These are phyloP conservation scores for Geotrichum restrictum DNA, from an alignment of 1,139 yeast species.

Conservation along the genomic window DNA sequence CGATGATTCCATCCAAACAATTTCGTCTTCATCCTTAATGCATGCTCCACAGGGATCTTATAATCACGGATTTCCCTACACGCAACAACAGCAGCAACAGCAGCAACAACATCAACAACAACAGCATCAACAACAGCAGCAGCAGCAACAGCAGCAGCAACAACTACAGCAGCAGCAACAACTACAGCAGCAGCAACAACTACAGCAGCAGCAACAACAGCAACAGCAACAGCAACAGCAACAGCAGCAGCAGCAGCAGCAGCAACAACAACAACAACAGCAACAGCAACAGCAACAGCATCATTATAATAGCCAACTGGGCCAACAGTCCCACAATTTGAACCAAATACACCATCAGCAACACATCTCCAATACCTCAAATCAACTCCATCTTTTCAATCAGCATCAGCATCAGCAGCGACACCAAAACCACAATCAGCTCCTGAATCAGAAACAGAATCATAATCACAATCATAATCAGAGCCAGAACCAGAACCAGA, in stretches of 20 bases:
- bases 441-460: not conserved
- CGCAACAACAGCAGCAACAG: conserved; percentile 12
- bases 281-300: not conserved
- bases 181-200: no score
- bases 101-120: conserved; percentile 12
- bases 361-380: not conserved
- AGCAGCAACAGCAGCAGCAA: conserved; percentile 7
- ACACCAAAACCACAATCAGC: not conserved
- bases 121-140: conserved; percentile 8
- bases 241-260: conserved; percentile 10
- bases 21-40: conserved; percentile 7
- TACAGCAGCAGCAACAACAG: conserved; percentile 7
- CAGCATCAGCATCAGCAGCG: not conserved
- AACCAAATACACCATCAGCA: conserved; percentile 1
- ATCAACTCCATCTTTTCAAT: not conserved
- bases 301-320: not conserved
- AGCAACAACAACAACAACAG: conserved; percentile 7
- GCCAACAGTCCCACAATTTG: not conserved
- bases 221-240: conserved; percentile 13
- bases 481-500: not conserved
- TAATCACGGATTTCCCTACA: conserved; percentile 8
- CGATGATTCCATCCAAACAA: conserved; percentile 14
- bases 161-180: conserved; percentile 3
- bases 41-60: conserved; percentile 9
- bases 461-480: not conserved